Percentiles rank a stretch among this genome's conserved stretches.
These are phyloP conservation scores for Tolypocladium endophyticum DNA, from an alignment of 2,329 filamentous ascomycete genomes.

Conservation along the genomic window DNA sequence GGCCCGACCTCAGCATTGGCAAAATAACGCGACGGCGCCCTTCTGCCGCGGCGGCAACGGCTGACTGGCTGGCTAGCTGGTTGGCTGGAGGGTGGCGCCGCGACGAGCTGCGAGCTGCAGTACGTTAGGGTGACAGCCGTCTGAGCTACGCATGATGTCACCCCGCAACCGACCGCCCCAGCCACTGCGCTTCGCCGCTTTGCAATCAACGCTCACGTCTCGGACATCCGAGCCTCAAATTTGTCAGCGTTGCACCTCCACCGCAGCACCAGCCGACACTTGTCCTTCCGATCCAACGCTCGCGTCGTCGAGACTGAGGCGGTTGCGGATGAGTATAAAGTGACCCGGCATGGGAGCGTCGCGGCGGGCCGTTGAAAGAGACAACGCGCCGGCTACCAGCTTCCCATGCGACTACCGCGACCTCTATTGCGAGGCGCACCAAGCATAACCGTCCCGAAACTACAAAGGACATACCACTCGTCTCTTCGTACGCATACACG, in stretches of 20 bases:
- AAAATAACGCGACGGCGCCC: not conserved
- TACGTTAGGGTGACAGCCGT: too few species aligned
- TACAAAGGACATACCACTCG: not conserved
- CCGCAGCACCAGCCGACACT: not conserved
- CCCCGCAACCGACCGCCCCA: not conserved
- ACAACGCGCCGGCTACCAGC: not conserved
- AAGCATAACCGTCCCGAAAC: not conserved
- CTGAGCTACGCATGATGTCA: not conserved
- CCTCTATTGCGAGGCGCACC: not conserved
- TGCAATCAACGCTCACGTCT: not conserved
- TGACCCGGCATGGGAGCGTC: not conserved
- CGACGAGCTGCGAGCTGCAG: not conserved
- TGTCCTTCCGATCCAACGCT: not conserved
- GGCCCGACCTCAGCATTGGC: not conserved
- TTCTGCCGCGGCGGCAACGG: not conserved
- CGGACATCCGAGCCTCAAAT: not conserved
- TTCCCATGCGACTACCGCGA: not conserved
- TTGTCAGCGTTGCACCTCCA: not conserved
- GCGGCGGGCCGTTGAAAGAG: not conserved
- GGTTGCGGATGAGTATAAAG: not conserved
- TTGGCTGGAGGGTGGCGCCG: not conserved
- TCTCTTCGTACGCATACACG: not conserved
- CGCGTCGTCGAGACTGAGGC: not conserved
- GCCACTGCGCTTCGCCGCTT: not conserved
- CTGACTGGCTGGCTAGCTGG: not conserved